These are phyloP conservation scores for Camellia oleifera DNA, from an alignment of 179 eudicot species.

Conservation along the genomic window DNA sequence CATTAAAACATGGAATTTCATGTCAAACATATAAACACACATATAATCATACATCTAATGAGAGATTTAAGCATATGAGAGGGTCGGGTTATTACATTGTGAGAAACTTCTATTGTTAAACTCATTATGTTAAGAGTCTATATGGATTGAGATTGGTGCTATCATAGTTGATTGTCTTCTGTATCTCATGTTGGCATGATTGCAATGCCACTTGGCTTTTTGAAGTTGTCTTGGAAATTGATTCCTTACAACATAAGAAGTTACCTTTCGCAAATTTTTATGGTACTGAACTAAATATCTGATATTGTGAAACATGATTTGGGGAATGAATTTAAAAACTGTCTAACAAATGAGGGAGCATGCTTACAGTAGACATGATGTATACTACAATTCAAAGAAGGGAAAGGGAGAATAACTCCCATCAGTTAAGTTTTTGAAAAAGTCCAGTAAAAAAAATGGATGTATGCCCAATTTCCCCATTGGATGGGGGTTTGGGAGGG, in stretches of 20 bases:
- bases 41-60: too few relatives aligned
- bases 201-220: neutral
- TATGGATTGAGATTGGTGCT: neutral
- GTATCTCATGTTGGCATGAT: too few relatives aligned
- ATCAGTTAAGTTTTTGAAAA: neutral
- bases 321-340: neutral
- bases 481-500: too few relatives aligned
- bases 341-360: neutral
- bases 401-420: neutral
- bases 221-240: neutral
- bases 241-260: neutral
- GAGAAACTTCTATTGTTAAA: neutral
- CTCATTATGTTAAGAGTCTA: neutral
- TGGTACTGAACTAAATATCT: neutral
- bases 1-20: too few relatives aligned
- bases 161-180: too few relatives aligned
- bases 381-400: neutral
- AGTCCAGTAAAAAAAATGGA: too few relatives aligned
- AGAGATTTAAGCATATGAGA: too few relatives aligned
- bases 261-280: neutral
- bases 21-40: too few relatives aligned
- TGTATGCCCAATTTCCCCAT: too few relatives aligned
- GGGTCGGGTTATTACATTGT: too few relatives aligned
- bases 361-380: neutral
- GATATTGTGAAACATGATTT: neutral